Base-by-base conservation (phyloP, 1,284 basidiomycete species). In the Ganoderma sinense region DNA sequence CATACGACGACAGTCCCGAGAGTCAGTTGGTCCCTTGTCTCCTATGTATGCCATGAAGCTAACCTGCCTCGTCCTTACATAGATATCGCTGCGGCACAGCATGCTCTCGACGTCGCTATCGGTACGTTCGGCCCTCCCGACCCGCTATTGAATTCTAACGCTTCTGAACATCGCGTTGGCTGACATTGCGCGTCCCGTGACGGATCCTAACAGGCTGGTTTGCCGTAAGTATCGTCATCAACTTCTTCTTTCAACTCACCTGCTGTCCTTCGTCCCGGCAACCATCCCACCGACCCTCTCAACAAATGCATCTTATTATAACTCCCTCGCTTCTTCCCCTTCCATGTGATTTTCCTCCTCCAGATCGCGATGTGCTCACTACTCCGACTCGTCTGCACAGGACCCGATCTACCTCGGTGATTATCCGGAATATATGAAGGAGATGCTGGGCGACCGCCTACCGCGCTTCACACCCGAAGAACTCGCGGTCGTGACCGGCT, bases 321-420 rank as follows among this genome's bases (percentile, higher is more conserved):
- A 39, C 31, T 45, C 13, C 56, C 29, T 41, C 39, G n/a, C 16
- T 36, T 41, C 39, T 55, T 58, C 6, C 18, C 23, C 13, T 61
- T 36, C 3, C 66, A 18, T 56, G 53, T 33, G 29, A 31, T 65
- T 65, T 31, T 31, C 40, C 63, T 2, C 31, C 11, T 53, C n/a
- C 7, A 43, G 14, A n/a, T 56, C 18, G 43, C 59, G 40, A 26
- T 29, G n/a, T 41, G 39, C 59, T 41, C 48, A 59, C 68, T 48
- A 58, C 61, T 45, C 56, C 51, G 26, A 18, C 58, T 31, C n/a
- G n/a, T n/a, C n/a, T n/a, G n/a, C 71, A 75, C 78, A 84, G 86
- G 91, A 93, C 77, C 91, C 92, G 13, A 89, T 93, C 71, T 93
- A 92, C 79, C 88, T 91, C 73, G 93, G 93, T 18, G 80, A 87